Conservation (phyloP, 257 asterid genomes). For the Capsicum chinense region DNA sequence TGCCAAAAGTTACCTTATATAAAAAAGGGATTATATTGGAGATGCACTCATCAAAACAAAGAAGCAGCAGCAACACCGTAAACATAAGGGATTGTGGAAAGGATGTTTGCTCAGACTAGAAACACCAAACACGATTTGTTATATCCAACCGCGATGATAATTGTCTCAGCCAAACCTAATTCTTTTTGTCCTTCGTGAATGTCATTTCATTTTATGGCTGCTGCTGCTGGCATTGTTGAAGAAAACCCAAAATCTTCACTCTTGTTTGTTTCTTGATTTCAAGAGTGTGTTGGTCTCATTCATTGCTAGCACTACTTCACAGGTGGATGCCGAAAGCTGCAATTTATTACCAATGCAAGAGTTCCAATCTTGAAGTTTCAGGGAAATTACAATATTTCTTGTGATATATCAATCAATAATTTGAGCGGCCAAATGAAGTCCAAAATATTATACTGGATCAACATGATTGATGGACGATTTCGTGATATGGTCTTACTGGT, state of each 20-base stretch:
- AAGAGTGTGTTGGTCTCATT: slow-evolving; percentile 33
- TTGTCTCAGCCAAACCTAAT: not conserved
- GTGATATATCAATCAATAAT: slow-evolving; percentile 89
- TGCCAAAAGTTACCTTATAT: slow-evolving; percentile 2
- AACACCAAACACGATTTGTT: not conserved
- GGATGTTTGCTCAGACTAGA: slow-evolving; percentile 15
- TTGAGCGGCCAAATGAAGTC: slow-evolving; percentile 95
- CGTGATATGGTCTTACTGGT: slow-evolving; percentile 89
- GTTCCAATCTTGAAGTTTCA: slow-evolving; percentile 84
- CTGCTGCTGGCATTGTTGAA: slow-evolving; percentile 12
- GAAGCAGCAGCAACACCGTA: not conserved
- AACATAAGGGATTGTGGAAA: not conserved
- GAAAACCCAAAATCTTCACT: slow-evolving; percentile 19
- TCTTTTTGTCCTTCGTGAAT: slow-evolving; percentile 6
- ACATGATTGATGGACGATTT: slow-evolving; percentile 80
- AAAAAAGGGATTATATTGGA: not conserved
- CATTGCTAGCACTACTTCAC: slow-evolving; percentile 32
- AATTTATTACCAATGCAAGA: slow-evolving; percentile 71
- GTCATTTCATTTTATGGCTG: not conserved
- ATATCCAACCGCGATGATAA: not conserved
- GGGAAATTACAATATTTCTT: slow-evolving; percentile 61
- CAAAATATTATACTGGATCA: slow-evolving; percentile 82
- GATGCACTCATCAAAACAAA: slow-evolving; percentile 1
- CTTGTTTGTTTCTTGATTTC: slow-evolving; percentile 27
- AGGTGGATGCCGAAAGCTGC: slow-evolving; percentile 71